phyloP scores from a whole-genome alignment of 768 basidiomycete species.

The Strobilomyces echinocephalus region DNA sequence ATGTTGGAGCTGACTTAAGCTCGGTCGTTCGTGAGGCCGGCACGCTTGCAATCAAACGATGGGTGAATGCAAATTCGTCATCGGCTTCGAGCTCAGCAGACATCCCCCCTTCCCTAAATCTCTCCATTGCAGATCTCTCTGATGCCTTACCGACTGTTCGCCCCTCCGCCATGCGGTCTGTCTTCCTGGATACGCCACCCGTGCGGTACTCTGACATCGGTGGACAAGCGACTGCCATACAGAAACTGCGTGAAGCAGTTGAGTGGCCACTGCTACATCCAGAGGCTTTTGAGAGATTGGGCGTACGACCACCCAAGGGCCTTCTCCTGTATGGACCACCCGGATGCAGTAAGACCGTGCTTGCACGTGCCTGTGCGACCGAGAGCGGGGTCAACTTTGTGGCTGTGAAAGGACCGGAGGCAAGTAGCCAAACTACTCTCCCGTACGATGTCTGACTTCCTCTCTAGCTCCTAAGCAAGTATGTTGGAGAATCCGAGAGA shows the following conservation, averaged over 20 bases:
- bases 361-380: conserved; percentile 86
- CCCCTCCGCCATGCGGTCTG: conserved; percentile 90
- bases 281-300: conserved; percentile 80
- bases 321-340: conserved; percentile 93
- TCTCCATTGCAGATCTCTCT: conserved; percentile 61
- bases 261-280: conserved; percentile 94
- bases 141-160: conserved; percentile 73
- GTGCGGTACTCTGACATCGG: conserved; percentile 87
- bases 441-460: neutral
- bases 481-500: conserved; percentile 94
- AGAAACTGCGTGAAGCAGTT: conserved; percentile 83
- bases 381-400: conserved; percentile 96
- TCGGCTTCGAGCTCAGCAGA: conserved; percentile 3
- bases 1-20: conserved; percentile 93
- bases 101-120: conserved; percentile 29
- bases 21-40: conserved; percentile 93
- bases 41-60: conserved; percentile 84
- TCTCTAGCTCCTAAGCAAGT: conserved; percentile 88
- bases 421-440: conserved; percentile 29
- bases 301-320: conserved; percentile 84
- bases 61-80: conserved; percentile 38
- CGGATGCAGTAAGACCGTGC: conserved; percentile 94
- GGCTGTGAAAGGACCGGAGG: conserved; percentile 97
- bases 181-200: conserved; percentile 82
- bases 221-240: conserved; percentile 76